Conservation (phyloP, 768 basidiomycete species). For the Pholiota conissans region DNA sequence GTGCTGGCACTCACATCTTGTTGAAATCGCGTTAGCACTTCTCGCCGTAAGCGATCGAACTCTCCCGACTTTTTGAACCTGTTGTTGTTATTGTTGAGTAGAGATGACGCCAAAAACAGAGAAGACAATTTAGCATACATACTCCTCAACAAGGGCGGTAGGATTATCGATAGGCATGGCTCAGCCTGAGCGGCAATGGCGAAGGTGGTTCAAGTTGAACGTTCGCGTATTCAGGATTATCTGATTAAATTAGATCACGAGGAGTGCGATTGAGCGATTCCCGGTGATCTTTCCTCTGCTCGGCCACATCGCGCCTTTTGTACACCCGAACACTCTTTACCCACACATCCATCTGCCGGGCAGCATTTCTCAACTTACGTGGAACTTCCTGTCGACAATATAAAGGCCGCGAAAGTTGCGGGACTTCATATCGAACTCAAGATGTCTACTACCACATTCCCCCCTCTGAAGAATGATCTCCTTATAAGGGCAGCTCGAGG, state of each 20-base stretch:
- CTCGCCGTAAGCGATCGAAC: constrained; percentile 69
- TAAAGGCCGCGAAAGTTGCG: neutral
- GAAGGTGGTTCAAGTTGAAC: too few species aligned
- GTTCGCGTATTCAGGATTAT: neutral
- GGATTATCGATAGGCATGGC: constrained; percentile 56
- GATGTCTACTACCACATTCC: constrained; percentile 52
- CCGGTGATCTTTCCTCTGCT: constrained; percentile 9
- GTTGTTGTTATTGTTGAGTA: neutral
- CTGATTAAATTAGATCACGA: constrained; percentile 16
- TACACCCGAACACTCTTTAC: constrained; percentile 9
- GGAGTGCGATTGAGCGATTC: constrained; percentile 4
- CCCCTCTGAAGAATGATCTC: constrained; percentile 83
- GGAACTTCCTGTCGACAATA: constrained; percentile 12
- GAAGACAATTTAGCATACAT: too few species aligned
- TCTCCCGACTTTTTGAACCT: constrained; percentile 83
- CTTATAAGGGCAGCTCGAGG: constrained; percentile 86
- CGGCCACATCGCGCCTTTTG: constrained; percentile 7
- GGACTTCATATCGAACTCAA: neutral
- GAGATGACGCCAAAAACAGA: neutral
- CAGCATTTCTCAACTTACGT: constrained; percentile 18
- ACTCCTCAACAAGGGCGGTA: constrained; percentile 66
- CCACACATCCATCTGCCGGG: constrained; percentile 13
- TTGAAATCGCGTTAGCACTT: constrained; percentile 63
- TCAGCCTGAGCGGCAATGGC: too few species aligned
- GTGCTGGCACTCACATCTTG: constrained; percentile 46